Base-by-base conservation (phyloP, 1,284 basidiomycete species). In the Trichosporon ovoides region DNA sequence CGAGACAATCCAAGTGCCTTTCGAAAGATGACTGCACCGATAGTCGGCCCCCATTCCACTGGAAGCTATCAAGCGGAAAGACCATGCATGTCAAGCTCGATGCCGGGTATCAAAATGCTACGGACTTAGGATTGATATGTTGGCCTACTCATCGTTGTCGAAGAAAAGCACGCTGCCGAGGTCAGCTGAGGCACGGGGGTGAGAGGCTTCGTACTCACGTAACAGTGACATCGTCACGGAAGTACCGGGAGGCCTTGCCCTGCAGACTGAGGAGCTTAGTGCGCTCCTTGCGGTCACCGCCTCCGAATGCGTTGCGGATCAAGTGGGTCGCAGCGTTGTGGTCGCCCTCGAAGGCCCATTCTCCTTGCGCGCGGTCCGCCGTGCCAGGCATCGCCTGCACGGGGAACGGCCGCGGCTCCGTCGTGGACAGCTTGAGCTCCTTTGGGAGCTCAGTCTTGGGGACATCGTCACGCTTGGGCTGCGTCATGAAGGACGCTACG, bases 281-380 rank as follows among this genome's bases (percentile, higher is more conserved):
- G 56, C 96, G 81, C 55, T 80, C 78, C 58, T 78, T 78, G 60
- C 83, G 81, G 71, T 96, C 85, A 0, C 85, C 91, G 18, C 94
- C 93, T 28, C 90, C 94, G 59, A 98, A 85, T 13, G 92, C 91
- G 71, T 98, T 98, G 63, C 95, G 83, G 62, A 98, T 92, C 36
- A 98, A 80, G 77, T 98, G 96, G 16, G 91, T 87, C 55, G 89
- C 85, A 55, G 92, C 79, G 71, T 97, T 93, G 34, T 85, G 84
- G 73, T 98, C 94, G n/a, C 67, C 69, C 60, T 84, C 84, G 70
- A 91, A 96, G 13, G 85, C 83, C 89, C 91, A 94, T 18, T 81
- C 79, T 10, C 72, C 73, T 14, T 53, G 46, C 35, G 52, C 50
- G 24, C 63, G 57, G 46, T 53, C 51, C 12, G 51, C 55, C 22